These are phyloP conservation scores for Scheffersomyces insectosa DNA, from an alignment of 1,139 yeast species.

Conservation along the genomic window DNA sequence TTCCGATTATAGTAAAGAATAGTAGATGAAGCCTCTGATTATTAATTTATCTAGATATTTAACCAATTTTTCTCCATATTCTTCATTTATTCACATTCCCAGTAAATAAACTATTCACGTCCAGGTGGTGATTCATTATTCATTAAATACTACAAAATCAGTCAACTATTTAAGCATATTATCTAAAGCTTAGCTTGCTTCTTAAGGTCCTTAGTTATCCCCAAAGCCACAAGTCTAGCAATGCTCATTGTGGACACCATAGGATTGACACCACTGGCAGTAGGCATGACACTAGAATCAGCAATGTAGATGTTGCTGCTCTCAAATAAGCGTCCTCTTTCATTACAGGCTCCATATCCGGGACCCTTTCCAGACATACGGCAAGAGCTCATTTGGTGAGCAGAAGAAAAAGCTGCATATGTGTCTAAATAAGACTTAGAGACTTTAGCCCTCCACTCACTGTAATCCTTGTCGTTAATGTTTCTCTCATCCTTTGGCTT, in stretches of 20 bases:
- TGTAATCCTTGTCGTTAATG: constrained; percentile 48
- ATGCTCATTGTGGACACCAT: constrained; percentile 46
- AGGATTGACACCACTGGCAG: constrained; percentile 64
- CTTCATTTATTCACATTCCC: too few species aligned
- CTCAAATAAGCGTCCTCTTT: constrained; percentile 52
- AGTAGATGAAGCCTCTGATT: too few species aligned
- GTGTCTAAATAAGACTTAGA: constrained; percentile 27
- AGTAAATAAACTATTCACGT: too few species aligned
- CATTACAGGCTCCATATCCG: constrained; percentile 48
- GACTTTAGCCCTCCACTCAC: constrained; percentile 42
- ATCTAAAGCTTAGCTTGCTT: constrained; percentile 29
- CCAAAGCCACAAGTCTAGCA: constrained; percentile 39
- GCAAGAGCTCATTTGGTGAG: constrained; percentile 64
- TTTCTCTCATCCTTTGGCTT: constrained; percentile 44
- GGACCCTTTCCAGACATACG: constrained; percentile 56
- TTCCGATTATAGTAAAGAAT: too few species aligned
- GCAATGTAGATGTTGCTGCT: constrained; percentile 55
- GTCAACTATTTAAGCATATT: background rate
- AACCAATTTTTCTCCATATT: too few species aligned
- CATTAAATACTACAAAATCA: too few species aligned
- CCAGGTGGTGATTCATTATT: too few species aligned
- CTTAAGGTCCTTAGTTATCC: constrained; percentile 35
- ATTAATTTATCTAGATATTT: too few species aligned
- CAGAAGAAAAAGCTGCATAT: constrained; percentile 47
- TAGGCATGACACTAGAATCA: constrained; percentile 58